Percentiles rank a stretch among this genome's conserved stretches.
phyloP scores from a whole-genome alignment of 768 basidiomycete genomes.

The Trametes elegans region DNA sequence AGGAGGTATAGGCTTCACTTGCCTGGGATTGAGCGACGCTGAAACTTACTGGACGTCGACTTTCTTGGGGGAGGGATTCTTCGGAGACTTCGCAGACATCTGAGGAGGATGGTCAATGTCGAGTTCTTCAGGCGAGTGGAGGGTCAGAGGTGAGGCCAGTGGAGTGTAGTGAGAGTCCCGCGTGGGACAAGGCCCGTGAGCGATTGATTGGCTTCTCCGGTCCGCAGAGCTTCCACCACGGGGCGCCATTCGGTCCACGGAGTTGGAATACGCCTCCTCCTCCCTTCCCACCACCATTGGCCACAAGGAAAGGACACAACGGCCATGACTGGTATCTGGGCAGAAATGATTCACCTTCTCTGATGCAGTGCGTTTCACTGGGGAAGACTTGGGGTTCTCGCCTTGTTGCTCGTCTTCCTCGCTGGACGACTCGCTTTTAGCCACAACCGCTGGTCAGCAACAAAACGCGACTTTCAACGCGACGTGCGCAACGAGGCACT shows the following conservation, averaged over 20 bases:
- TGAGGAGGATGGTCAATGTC: neutral
- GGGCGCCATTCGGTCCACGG: neutral
- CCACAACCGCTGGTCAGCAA: neutral
- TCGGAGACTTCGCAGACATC: constrained; percentile 13
- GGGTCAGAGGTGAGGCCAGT: neutral
- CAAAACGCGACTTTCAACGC: neutral
- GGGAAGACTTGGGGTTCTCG: neutral
- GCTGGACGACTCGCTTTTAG: constrained; percentile 11
- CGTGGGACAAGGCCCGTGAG: neutral
- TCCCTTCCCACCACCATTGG: neutral
- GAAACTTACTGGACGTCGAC: constrained; percentile 34
- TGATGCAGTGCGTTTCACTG: constrained; percentile 3
- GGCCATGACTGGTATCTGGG: too few relatives aligned
- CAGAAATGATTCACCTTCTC: neutral
- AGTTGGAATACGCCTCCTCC: neutral
- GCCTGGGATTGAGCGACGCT: neutral
- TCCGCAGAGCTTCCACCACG: neutral
- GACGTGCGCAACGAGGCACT: neutral
- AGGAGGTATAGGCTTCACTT: neutral
- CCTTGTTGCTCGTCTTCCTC: constrained; percentile 1
- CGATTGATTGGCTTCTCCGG: constrained; percentile 3
- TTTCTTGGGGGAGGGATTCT: constrained; percentile 28
- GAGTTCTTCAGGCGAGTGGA: neutral
- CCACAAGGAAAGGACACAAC: neutral
- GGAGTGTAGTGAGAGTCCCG: neutral